Conservation (phyloP, 768 basidiomycete species). For the Fomitopsis serialis region DNA sequence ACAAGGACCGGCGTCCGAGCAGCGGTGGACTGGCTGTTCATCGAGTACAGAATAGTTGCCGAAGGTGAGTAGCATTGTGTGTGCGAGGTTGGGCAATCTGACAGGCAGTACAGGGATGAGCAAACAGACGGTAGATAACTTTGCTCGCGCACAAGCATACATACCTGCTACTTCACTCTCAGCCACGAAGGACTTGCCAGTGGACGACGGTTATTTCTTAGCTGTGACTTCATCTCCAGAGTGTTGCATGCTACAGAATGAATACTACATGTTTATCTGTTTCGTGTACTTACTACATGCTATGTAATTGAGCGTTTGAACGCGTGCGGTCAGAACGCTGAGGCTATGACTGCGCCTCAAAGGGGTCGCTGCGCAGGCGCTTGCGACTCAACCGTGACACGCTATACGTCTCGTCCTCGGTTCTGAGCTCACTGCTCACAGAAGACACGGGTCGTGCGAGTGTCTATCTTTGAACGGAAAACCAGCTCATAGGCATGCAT, state of each 20-base stretch:
- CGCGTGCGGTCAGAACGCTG: too few relatives aligned
- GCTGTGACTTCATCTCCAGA: too few relatives aligned
- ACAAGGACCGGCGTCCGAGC: slow-evolving; percentile 58
- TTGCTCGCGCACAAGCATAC: too few relatives aligned
- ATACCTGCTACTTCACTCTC: too few relatives aligned
- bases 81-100: not conserved
- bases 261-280: too few relatives aligned
- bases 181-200: too few relatives aligned
- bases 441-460: not conserved
- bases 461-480: not conserved
- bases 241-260: too few relatives aligned
- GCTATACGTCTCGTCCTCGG: not conserved
- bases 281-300: too few relatives aligned
- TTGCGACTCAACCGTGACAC: not conserved
- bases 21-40: slow-evolving; percentile 92
- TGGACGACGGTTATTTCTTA: too few relatives aligned
- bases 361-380: not conserved
- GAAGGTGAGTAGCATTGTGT: slow-evolving; percentile 35
- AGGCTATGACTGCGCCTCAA: not conserved
- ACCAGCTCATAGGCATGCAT: slow-evolving; percentile 1
- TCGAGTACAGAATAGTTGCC: slow-evolving; percentile 87
- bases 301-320: too few relatives aligned
- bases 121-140: not conserved
- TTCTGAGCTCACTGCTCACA: not conserved
- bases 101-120: slow-evolving; percentile 1